These are phyloP conservation scores for Gossypium gossypioides DNA, from an alignment of 441 rosid species.

Conservation along the genomic window DNA sequence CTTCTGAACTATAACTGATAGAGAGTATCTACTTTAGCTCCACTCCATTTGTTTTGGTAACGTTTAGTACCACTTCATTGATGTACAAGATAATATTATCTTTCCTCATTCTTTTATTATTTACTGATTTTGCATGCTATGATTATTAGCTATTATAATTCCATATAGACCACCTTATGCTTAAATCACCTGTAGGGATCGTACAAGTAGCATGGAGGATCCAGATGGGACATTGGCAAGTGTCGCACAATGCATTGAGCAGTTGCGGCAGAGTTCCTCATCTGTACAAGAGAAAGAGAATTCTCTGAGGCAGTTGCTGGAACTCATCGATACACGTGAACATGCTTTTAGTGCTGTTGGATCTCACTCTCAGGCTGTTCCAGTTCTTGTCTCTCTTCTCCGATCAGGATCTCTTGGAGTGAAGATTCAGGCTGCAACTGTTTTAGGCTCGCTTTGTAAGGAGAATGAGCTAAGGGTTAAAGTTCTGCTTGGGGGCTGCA, in stretches of 20 bases:
- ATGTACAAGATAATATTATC: not conserved
- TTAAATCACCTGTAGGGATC: conserved; percentile 60
- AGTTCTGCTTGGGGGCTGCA: conserved; percentile 99
- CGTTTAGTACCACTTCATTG: not conserved
- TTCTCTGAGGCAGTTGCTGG: conserved; percentile 82
- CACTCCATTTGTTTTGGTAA: not conserved
- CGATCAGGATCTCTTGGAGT: conserved; percentile 93
- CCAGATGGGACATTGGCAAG: conserved; percentile 98
- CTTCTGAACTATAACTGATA: not conserved
- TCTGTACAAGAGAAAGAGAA: conserved; percentile 90
- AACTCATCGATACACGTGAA: conserved; percentile 90
- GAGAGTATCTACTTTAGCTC: not conserved
- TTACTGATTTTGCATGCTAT: not conserved
- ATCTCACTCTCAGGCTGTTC: conserved; percentile 99
- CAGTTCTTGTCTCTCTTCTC: conserved; percentile 98
- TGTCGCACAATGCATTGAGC: conserved; percentile 99
- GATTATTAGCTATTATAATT: conserved; percentile 9
- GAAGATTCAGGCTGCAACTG: conserved; percentile 95
- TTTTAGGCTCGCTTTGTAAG: conserved; percentile 93
- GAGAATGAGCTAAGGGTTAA: conserved; percentile 97
- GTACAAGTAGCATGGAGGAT: conserved; percentile 95
- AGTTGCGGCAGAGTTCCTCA: conserved; percentile 79
- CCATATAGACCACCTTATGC: conserved; percentile 14
- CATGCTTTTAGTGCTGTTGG: conserved; percentile 99
- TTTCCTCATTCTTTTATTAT: not conserved